A percentile compares a stretch with the other conserved stretches of the same genome.
These are phyloP conservation scores for Penicillium crystallinum DNA, from an alignment of 495 filamentous ascomycete species.

Conservation along the genomic window DNA sequence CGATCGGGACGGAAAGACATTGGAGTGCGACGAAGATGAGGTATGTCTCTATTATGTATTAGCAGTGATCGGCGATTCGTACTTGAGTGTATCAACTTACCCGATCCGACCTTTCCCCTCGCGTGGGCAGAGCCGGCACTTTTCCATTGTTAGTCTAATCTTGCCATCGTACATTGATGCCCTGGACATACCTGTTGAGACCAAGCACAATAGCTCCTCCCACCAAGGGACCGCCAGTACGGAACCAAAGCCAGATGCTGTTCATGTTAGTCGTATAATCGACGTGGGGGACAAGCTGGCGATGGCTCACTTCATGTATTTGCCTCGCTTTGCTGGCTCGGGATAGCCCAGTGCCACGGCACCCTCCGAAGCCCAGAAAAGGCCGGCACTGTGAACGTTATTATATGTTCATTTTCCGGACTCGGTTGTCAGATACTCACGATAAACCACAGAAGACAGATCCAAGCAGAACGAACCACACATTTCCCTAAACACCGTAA, in stretches of 20 bases:
- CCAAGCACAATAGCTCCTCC: conserved; percentile 60
- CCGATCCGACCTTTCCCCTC: conserved; percentile 25
- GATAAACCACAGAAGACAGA: conserved; percentile 59
- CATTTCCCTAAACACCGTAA: conserved; percentile 37
- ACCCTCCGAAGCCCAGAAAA: conserved; percentile 62
- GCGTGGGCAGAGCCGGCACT: conserved; percentile 16
- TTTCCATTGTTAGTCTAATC: conserved; percentile 18
- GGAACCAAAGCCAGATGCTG: conserved; percentile 56
- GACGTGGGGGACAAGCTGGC: neutral
- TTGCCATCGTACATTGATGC: neutral
- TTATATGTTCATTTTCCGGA: neutral
- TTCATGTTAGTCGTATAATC: neutral
- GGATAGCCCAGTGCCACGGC: conserved; percentile 61
- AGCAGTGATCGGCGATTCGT: neutral
- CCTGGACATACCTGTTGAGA: conserved; percentile 43
- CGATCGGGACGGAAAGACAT: conserved; percentile 48
- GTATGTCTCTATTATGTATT: conserved; percentile 36
- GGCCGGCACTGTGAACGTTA: conserved; percentile 37
- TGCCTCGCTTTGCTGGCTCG: conserved; percentile 53
- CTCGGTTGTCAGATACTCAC: conserved; percentile 14
- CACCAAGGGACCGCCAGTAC: conserved; percentile 52
- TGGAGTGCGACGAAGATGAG: conserved; percentile 57
- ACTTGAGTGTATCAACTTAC: conserved; percentile 7
- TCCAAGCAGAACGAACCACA: conserved; percentile 61
- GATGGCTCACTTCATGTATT: conserved; percentile 38